phyloP scores from a whole-genome alignment of 192 early-diverging fungal genomes.

The Pilobolus umbonatus region DNA sequence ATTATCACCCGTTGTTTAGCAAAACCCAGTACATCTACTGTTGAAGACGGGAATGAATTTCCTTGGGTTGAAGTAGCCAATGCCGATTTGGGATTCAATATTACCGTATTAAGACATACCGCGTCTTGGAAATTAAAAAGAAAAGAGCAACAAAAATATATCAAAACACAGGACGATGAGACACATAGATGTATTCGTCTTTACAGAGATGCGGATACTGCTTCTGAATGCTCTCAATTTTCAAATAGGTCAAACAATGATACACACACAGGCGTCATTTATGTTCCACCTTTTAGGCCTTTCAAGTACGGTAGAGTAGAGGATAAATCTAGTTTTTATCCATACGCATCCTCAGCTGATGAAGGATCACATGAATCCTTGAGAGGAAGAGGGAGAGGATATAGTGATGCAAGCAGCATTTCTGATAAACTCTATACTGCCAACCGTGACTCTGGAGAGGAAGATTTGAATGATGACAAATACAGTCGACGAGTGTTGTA shows the following conservation, averaged over 20 bases:
- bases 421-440: neutral
- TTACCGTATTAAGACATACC: constrained; percentile 51
- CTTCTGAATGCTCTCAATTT: constrained; percentile 17
- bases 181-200: constrained; percentile 57
- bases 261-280: constrained; percentile 44
- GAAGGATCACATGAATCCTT: neutral
- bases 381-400: neutral
- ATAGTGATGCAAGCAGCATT: neutral
- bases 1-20: constrained; percentile 50
- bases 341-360: neutral
- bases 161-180: constrained; percentile 56
- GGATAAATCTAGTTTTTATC: constrained; percentile 2
- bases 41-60: constrained; percentile 16
- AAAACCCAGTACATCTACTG: constrained; percentile 7
- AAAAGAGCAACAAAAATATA: constrained; percentile 53
- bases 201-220: constrained; percentile 38
- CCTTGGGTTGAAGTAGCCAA: constrained; percentile 69
- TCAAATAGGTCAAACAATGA: constrained; percentile 26
- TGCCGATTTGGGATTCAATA: constrained; percentile 47
- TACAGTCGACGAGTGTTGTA: neutral
- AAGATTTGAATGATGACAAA: neutral
- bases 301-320: constrained; percentile 33
- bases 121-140: constrained; percentile 46
- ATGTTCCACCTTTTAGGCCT: constrained; percentile 44
- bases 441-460: constrained; percentile 1